phyloP scores from a whole-genome alignment of 805 yeast genomes.

The Brettanomyces nanus region DNA sequence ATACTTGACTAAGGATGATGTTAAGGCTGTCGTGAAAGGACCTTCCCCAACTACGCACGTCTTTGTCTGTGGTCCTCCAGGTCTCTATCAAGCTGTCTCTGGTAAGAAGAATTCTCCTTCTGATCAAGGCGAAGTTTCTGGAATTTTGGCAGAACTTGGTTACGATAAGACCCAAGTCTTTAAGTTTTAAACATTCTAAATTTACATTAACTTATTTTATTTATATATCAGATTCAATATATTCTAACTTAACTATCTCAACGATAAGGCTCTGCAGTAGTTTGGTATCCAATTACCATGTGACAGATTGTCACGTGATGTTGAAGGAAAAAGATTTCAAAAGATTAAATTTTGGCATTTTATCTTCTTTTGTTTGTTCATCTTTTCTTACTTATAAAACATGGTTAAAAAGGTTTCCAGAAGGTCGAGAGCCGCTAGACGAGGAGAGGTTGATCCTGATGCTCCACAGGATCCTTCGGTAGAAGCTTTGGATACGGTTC shows the following conservation, averaged over 20 bases:
- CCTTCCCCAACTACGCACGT: slow-evolving; percentile 61
- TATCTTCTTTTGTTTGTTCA: too few species aligned
- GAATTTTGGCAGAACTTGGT: slow-evolving; percentile 83
- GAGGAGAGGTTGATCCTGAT: slow-evolving; percentile 41
- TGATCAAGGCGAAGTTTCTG: slow-evolving; percentile 93
- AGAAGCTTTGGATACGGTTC: slow-evolving; percentile 41
- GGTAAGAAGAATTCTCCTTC: slow-evolving; percentile 78
- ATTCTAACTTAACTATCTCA: too few species aligned
- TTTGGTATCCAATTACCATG: too few species aligned
- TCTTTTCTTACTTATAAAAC: background rate
- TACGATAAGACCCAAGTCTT: slow-evolving; percentile 80
- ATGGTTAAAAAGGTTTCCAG: slow-evolving; percentile 41
- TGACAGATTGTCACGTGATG: background rate
- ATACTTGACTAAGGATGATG: slow-evolving; percentile 67
- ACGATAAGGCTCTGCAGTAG: too few species aligned
- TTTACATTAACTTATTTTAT: background rate
- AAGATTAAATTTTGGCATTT: background rate
- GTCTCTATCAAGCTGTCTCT: slow-evolving; percentile 77
- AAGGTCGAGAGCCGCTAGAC: slow-evolving; percentile 71
- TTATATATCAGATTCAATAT: too few species aligned
- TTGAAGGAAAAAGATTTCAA: background rate
- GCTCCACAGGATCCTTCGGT: slow-evolving; percentile 26
- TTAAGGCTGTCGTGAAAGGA: slow-evolving; percentile 51
- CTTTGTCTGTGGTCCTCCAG: slow-evolving; percentile 95
- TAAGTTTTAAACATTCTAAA: slow-evolving; percentile 50